Conservation (phyloP, 176 grass and related monocot species). For the Oropetium thomaeum region DNA sequence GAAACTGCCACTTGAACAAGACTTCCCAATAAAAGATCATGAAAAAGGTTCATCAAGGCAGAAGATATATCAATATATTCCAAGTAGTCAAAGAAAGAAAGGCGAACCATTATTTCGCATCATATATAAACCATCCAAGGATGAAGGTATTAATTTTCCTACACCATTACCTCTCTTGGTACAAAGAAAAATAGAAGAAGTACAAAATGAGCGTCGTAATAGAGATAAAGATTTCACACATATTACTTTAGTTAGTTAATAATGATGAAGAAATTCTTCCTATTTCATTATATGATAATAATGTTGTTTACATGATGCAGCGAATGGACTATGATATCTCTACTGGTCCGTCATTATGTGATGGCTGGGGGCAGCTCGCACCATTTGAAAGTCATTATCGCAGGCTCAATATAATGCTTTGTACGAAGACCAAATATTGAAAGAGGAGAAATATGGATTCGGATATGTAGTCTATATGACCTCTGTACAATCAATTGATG, state of each 20-base stretch:
- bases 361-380: no score
- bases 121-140: no score
- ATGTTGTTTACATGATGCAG: slow-evolving; percentile 2
- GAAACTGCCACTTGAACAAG: background rate
- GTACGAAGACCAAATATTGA: no score
- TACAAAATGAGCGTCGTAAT: background rate
- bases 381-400: no score
- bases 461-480: no score
- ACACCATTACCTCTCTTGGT: no score
- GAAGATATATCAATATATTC: background rate
- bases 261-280: no score
- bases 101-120: background rate
- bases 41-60: fast-evolving
- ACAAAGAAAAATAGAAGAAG: background rate
- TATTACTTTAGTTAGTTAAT: background rate
- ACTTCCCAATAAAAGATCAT: fast-evolving
- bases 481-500: no score
- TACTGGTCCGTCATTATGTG: background rate
- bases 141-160: no score
- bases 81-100: background rate
- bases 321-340: background rate
- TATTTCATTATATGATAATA: background rate
- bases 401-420: no score
- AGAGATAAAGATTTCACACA: background rate
- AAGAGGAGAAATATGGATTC: no score